Conservation (phyloP, 2,329 filamentous ascomycete genomes). For the Aspergillus sojae region DNA sequence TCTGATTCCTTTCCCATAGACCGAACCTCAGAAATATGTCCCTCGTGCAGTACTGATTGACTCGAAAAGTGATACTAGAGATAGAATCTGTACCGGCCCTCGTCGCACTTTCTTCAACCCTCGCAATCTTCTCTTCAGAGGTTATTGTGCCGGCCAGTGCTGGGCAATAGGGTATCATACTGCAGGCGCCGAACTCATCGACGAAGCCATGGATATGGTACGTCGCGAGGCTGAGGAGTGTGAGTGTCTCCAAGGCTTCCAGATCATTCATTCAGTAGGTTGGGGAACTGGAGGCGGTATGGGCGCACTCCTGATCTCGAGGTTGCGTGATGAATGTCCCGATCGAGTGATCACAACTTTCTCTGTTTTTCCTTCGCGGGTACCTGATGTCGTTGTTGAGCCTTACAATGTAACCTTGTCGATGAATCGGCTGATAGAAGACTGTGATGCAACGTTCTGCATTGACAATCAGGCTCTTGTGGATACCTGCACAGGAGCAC, state of each 20-base stretch:
- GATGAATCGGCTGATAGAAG: constrained; percentile 98
- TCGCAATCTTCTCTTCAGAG: constrained; percentile 99
- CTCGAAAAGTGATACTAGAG: constrained; percentile 99
- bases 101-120: constrained; percentile 99
- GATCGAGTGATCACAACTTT: constrained; percentile 99
- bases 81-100: constrained; percentile 94
- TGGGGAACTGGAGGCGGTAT: constrained; percentile 99
- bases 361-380: constrained; percentile 96
- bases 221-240: constrained; percentile 98
- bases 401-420: constrained; percentile 99
- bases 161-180: constrained; percentile 99
- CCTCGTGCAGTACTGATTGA: constrained; percentile 99
- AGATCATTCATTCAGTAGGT: constrained; percentile 99
- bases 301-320: constrained; percentile 99
- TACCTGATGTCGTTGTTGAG: constrained; percentile 98
- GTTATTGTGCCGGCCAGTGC: constrained; percentile 99
- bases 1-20: no score
- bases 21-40: constrained; percentile 95
- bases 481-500: constrained; percentile 99
- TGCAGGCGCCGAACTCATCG: constrained; percentile 97
- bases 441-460: constrained; percentile 99
- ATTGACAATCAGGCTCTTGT: constrained; percentile 99
- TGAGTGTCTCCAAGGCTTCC: constrained; percentile 99
- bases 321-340: constrained; percentile 99
- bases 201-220: constrained; percentile 97